Conservation (phyloP, 169 alveolate species). For the Theileria sp. region DNA sequence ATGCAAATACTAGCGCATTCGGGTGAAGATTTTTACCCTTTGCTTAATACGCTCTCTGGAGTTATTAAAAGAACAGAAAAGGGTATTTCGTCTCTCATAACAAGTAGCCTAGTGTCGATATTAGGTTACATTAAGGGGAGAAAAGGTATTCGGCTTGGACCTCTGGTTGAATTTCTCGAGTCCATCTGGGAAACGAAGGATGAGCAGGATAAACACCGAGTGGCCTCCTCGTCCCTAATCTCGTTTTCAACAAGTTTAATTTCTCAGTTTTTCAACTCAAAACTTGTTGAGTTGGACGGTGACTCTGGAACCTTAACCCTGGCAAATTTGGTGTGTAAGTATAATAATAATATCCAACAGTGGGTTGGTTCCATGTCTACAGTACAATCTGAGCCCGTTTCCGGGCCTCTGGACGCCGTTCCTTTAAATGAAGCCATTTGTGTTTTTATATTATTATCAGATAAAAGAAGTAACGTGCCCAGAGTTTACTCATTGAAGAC, state of each 20-base stretch:
- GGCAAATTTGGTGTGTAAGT: slow-evolving; percentile 43
- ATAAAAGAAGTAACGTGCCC: slow-evolving; percentile 37
- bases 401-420: slow-evolving; percentile 38
- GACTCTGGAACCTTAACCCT: neutral
- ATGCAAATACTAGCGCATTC: slow-evolving; percentile 25
- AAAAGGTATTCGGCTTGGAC: neutral
- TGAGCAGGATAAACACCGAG: slow-evolving; percentile 19
- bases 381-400: neutral
- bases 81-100: slow-evolving; percentile 22
- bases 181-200: neutral
- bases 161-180: slow-evolving; percentile 12
- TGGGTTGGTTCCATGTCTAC: slow-evolving; percentile 39
- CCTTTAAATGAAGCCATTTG: slow-evolving; percentile 57
- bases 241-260: slow-evolving; percentile 12
- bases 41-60: slow-evolving; percentile 3
- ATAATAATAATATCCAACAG: slow-evolving; percentile 15
- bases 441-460: slow-evolving; percentile 18
- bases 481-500: slow-evolving; percentile 32
- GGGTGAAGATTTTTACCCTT: neutral
- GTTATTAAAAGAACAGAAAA: slow-evolving; percentile 15
- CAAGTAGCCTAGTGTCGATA: slow-evolving; percentile 19
- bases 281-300: neutral
- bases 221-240: slow-evolving; percentile 8
- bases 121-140: neutral
- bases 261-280: neutral